phyloP scores from a whole-genome alignment of 2,329 filamentous ascomycete species.

The Exophiala oligosperma region DNA sequence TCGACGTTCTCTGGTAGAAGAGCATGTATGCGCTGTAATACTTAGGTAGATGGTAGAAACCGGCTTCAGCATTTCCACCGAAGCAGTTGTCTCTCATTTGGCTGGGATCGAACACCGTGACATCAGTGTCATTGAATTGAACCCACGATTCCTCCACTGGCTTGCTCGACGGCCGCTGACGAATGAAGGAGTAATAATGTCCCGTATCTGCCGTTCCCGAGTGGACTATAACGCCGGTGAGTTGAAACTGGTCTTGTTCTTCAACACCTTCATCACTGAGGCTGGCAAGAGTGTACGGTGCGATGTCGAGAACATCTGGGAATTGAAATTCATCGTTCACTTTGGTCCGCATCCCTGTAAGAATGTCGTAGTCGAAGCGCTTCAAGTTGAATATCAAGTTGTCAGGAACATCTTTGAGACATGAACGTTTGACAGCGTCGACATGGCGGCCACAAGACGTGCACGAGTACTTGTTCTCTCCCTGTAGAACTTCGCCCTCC shows the following conservation, averaged over 20 bases:
- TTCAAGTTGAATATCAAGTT: conserved; percentile 93
- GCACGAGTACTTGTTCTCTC: conserved; percentile 98
- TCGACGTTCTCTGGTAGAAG: conserved; percentile 83
- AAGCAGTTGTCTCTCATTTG: conserved; percentile 77
- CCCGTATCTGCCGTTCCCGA: conserved; percentile 90
- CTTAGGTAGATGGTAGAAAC: conserved; percentile 55
- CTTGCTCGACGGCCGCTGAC: conserved; percentile 65
- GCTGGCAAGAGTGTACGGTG: conserved; percentile 83
- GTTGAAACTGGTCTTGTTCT: conserved; percentile 77
- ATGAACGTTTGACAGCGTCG: conserved; percentile 89
- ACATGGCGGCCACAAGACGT: conserved; percentile 85
- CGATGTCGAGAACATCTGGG: conserved; percentile 79
- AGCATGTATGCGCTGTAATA: conserved; percentile 92
- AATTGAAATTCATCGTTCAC: conserved; percentile 96
- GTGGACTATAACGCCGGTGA: conserved; percentile 94
- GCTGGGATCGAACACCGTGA: conserved; percentile 71
- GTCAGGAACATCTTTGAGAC: conserved; percentile 87
- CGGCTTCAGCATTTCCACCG: conserved; percentile 65
- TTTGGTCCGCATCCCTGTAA: conserved; percentile 77
- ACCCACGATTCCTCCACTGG: conserved; percentile 65
- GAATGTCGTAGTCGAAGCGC: conserved; percentile 54
- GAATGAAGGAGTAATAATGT: conserved; percentile 95
- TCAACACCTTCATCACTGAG: conserved; percentile 63
- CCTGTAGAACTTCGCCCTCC: conserved; percentile 93
- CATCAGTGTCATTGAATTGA: conserved; percentile 91